phyloP scores from a whole-genome alignment of 2,329 filamentous ascomycete species.

The Trichoderma endophyticum region DNA sequence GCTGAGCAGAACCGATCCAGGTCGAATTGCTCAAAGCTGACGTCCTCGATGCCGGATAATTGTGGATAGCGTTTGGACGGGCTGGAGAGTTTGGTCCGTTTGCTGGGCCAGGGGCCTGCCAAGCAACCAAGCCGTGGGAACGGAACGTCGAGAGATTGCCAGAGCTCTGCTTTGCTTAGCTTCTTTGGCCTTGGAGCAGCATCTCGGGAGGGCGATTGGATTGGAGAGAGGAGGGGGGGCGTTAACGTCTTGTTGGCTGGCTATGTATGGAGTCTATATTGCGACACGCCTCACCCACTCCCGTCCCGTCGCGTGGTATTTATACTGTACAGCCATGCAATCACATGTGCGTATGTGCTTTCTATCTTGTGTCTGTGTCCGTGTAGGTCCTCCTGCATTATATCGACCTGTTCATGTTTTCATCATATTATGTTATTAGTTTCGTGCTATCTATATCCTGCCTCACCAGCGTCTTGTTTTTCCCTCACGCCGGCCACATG shows the following conservation, averaged over 20 bases:
- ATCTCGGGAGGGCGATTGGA: not conserved
- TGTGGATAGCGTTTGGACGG: not conserved
- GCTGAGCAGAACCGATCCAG: constrained; percentile 3
- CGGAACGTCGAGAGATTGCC: not conserved
- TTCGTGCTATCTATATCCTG: not conserved
- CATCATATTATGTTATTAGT: not conserved
- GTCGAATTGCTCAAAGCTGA: constrained; percentile 11
- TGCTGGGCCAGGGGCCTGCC: not conserved
- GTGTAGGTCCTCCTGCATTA: not conserved
- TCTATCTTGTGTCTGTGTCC: not conserved
- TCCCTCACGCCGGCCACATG: not conserved
- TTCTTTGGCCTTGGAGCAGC: not conserved
- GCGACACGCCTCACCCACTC: constrained; percentile 6
- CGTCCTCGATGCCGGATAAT: constrained; percentile 16
- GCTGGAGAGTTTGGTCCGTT: constrained; percentile 18
- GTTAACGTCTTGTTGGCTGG: not conserved
- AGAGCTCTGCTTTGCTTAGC: not conserved
- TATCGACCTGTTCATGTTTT: not conserved
- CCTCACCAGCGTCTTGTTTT: not conserved
- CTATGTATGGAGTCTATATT: not conserved
- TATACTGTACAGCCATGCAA: constrained; percentile 7
- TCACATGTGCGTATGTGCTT: not conserved
- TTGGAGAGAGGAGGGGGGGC: not conserved
- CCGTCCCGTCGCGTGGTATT: not conserved
- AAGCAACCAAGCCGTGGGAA: not conserved